Evolutionary conservation across 2,329 filamentous ascomycete species (phyloP), one percentile per base, ranked within the genome.

Genomic region (Westerdykella ornata): DNA sequence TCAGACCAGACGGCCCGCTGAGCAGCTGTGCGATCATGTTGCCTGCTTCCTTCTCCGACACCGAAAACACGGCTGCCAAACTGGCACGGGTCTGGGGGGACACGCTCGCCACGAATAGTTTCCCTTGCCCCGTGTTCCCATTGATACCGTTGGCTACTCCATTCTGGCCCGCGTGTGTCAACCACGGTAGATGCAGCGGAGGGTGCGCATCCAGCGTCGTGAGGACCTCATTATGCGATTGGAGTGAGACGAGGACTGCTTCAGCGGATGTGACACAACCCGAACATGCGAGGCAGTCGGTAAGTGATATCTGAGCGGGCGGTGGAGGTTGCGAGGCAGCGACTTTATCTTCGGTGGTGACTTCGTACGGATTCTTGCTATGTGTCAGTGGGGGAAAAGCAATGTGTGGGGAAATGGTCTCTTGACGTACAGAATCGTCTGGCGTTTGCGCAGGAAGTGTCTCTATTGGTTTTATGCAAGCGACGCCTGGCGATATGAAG

Each of bases 191-290:
- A 50, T 40, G 51, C 36, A 78, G 56, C 39, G 72, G 70, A 3
- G 66, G 66, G 45, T 74, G 65, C 4, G 78, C 73, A 61, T 96
- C 88, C 22, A 98, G 77, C 4, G 85, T 84, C 45, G 78, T 79
- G 37, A 98, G 74, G 6, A 98, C 89, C 68, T 98, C 92, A 29
- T 82, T 80, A 66, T 98, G 92, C 52, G 87, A 94, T 68, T 98
- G 92, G 41, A 98, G 70, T 44, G 86, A 92, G 38, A 98, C 88
- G 32, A 98, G 79, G n/a, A 98, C 87, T 13, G 92, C 92, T 70
- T 98, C 92, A 35, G 92, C 92, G 5, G 89, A 95, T 15, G 92
- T 98, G 38, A 98, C 92, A 66, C 92, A 98, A 39, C 92, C 92
- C 8, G 92, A 96, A 68, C 92, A 98, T 39, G 92, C 92, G 38